Evolutionary conservation across 2,329 filamentous ascomycete genomes (phyloP), one percentile per base, ranked within the genome.

Genomic region (Colletotrichum melonis): DNA sequence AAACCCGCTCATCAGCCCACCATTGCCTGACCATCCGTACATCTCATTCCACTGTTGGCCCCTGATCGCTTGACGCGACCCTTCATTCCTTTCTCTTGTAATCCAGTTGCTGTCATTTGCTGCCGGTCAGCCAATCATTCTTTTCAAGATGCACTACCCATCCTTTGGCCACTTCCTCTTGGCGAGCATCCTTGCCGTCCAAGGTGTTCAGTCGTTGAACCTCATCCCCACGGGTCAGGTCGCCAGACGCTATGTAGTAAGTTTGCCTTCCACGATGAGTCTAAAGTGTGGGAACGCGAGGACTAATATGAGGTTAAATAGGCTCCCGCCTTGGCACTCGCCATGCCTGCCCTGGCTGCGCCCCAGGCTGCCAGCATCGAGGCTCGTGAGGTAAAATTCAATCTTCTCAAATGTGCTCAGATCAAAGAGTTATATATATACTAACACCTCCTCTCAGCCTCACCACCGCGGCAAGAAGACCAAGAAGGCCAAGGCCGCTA

Each of bases 71-170:
- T 56, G 67, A 74, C 74, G 72, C 72, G 74, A 72, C 55, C 24
- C 56, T 73, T 59, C 73, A 55, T 67, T 71, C 65, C 42, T 54
- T 72, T 72, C 54, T 22, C 55, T 56, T 38, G 30, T 72, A 59
- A 67, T 74, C 66, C 58, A 62, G 56, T 73, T 65, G 56, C 68
- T 73, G 68, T 55, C 63, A 74, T 75, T 75, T 63, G 67, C 74
- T 74, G 72, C 72, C 72, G 72, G 72, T 69, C 72, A 75, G 65
- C 64, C 67, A 62, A 63, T 67, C 70, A 35, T 71, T 70, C 63
- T 56, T 74, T 74, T 57, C 70, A 73, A 66, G n/a, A 74, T 75
- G 67, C 74, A 74, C 46, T 66, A 70, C 60, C 66, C 70, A 56
- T 72, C 71, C 54, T 71, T 74, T 42, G 63, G 49, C 35, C 67